Evolutionary conservation across 306 rosid genomes (phyloP), one percentile per base, ranked within the genome.

Genomic region (Biancaea sappan): DNA sequence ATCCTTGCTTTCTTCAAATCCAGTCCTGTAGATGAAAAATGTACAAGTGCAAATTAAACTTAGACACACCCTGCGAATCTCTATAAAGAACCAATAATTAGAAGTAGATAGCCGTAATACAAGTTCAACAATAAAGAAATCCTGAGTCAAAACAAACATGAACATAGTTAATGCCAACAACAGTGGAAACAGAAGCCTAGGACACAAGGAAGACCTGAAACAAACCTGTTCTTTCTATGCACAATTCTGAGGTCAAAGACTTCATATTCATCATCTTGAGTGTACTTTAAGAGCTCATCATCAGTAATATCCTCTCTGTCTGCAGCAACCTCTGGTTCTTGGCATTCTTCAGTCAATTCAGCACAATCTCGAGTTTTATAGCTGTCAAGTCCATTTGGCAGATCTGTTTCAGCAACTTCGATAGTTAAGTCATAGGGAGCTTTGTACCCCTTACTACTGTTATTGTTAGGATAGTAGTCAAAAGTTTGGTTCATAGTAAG

Each of bases 1-100:
- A 79, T 95, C 99, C 92, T 92, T 95, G 91, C 81, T 90, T 80
- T 85, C 99, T 86, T 95, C 99, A 78, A 95, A 95, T 77, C 99
- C 99, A 69, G 99, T 95, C 92, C 99, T 95, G 88, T 47, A 80
- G 60, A 80, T 50, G 78, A 80, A 80, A 81, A 87, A 85, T 69
- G 67, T 21, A 80, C 53, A 34, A 76, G 69, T 57, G 31, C 52
- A 73, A 71, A 69, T 86, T 44, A 87, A 43, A 60, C 66, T 75
- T 34, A 83, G 54, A 69, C 54, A 69, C 73, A 71, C 71, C 70
- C 44, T 28, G n/a, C 10, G 68, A 62, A 37, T 62, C 26, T 35
- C 68, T 37, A 26, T n/a, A 62, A 37, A 21, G 29, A 35, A 72
- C 46, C 14, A 46, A 41, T 22, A 29, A 47, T n/a, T 18, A 60